These are phyloP conservation scores for Pythium plurisporium DNA, from an alignment of 352 stramenopile genomes.

Conservation along the genomic window DNA sequence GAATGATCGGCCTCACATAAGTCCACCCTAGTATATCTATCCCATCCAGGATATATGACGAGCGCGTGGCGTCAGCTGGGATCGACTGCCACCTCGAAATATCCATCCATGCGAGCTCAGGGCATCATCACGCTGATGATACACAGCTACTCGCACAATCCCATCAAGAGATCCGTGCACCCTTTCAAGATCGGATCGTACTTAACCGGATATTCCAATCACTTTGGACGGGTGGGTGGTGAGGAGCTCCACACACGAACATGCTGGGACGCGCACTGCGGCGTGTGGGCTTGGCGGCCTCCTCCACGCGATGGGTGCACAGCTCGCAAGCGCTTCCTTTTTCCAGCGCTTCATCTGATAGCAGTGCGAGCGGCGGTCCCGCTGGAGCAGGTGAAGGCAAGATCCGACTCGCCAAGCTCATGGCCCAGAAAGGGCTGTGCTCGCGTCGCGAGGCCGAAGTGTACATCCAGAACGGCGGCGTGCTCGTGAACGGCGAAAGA, in stretches of 20 bases:
- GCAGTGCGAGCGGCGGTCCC: too few species aligned
- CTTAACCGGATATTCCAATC: conserved; percentile 1
- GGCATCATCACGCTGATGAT: too few species aligned
- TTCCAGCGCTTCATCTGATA: neutral
- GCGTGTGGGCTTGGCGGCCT: too few species aligned
- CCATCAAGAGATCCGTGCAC: neutral
- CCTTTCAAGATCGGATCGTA: conserved; percentile 9
- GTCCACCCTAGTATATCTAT: too few species aligned
- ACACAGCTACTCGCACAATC: too few species aligned
- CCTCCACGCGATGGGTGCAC: conserved; percentile 7
- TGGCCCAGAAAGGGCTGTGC: conserved; percentile 71
- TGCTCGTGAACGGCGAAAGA: conserved; percentile 71
- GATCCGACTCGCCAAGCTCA: conserved; percentile 75
- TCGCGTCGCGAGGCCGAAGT: conserved; percentile 75
- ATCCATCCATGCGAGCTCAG: too few species aligned
- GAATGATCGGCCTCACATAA: too few species aligned
- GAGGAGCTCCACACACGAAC: neutral
- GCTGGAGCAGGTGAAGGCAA: conserved; percentile 26
- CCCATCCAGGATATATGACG: too few species aligned
- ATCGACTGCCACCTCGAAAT: too few species aligned
- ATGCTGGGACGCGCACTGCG: too few species aligned
- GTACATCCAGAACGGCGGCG: conserved; percentile 72
- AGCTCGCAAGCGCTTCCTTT: neutral
- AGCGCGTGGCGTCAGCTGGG: too few species aligned
- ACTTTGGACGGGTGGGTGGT: neutral